Base-by-base conservation (phyloP, 2,329 filamentous ascomycete species). In the Talaromyces sp. region DNA sequence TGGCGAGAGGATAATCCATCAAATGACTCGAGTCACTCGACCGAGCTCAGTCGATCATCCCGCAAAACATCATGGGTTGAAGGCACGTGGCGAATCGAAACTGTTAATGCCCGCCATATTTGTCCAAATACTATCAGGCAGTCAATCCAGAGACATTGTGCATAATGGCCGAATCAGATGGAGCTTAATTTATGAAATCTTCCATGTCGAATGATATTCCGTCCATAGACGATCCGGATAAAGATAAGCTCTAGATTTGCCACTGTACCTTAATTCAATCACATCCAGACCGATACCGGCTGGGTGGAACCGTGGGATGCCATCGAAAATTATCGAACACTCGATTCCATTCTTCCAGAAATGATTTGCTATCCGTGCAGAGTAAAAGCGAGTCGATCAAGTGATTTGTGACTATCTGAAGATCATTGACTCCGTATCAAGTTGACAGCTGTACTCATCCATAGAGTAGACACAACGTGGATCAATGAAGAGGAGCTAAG, bases 241-340 rank as follows among this genome's bases (percentile, higher is more conserved):
- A 37, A 56, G 33, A 56, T 19, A 56, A 37, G 31, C 52, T 56
- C 37, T n/a, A n/a, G 13, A 60, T 60, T 60, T 24, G 58, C 58
- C 58, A 60, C 58, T 24, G 43, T 60, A 60, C 58, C 58, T 56
- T 56, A 56, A 56, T 37, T 54, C 50, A 54, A 54, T 35, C 50
- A 54, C 27, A 24, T 39, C 49, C 49, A 56, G 58, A 33, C 58
- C 41, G 58, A 60, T 60, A 60, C 58, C 58, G 31, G 58, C 37
- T 37, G 19, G 31, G 43, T 35, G 41, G 57, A 60, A 60, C 57
- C 24, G 19, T 31, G 27, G 39, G 22, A 33, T 43, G 7, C 43
- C 24, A 9, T 60, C 43, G 57, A 60, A 45, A 47, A 56, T 24
- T 39, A 37, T 56, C 31, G 50, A 35, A 37, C 16, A 35, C 10